Evolutionary conservation across 805 yeast genomes (phyloP), one percentile per base, ranked within the genome.

Genomic region (Barnettozyma wickerhamii): DNA sequence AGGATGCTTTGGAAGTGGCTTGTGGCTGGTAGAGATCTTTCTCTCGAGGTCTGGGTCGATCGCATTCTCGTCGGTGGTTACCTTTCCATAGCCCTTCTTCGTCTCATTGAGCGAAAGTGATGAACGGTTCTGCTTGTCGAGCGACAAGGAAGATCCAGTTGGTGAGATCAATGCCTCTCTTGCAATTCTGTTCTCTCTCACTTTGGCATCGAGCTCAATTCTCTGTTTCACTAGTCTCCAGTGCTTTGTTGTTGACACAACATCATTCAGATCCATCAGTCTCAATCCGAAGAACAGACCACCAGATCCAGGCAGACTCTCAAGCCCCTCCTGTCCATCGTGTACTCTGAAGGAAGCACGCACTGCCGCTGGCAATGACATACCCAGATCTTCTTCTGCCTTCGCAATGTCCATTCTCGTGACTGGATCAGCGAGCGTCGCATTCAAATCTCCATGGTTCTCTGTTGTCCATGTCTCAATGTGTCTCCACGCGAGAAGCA

Each of bases 291-390:
- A 91, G 29, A 93, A 59, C 41, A 93, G 64, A 9, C 99, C 93
- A 23, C 76, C 63, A 19, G 75, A 68, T 20, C 80, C 88, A 4
- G 79, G 73, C 45, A 86, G 79, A 42, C 79, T 76, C 32, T 89
- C 95, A 45, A 84, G 71, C 30, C 74, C 74, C 43, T 82, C 84
- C 65, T 93, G 99, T 38, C 99, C 99, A 56, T 93, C 98, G 50
- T 93, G 96, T 30, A 84, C 64, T 53, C 79, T 75, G 56, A 75
- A 76, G 33, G 91, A 84, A 32, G 89, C 95, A 39, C 84, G 71
- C 7, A 93, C 87, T 41, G 91, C 86, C 3, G 79, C 67, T 1
- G 99, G 99, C 33, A 93, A 71, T 35, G 71, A 68, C 38, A 87
- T 67, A 33, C 76, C 79, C 55, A 89, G 68, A 60, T 91, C 97